Evolutionary conservation across 768 basidiomycete species (phyloP).

Genomic region (Heimioporus sp.): DNA sequence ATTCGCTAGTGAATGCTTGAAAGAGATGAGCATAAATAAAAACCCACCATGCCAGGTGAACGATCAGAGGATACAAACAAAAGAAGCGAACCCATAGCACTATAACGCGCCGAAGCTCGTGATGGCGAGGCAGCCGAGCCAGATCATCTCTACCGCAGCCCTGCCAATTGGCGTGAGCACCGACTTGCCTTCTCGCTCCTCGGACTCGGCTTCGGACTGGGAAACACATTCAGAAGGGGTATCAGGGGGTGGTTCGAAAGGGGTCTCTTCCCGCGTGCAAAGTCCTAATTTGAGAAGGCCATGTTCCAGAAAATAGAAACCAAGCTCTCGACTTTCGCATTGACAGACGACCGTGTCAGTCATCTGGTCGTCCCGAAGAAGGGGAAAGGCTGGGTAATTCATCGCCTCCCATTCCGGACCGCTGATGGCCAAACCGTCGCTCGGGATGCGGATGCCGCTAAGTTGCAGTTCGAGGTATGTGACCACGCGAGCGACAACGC

Average conservation of each 20-base stretch:
- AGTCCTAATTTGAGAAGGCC: conserved; percentile 76
- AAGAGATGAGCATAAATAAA: background rate
- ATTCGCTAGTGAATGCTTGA: conserved; percentile 1
- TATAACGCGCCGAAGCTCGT: conserved; percentile 37
- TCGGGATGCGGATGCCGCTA: conserved; percentile 71
- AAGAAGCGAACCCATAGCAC: background rate
- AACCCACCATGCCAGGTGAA: conserved; percentile 14
- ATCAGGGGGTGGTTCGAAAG: conserved; percentile 8
- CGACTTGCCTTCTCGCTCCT: conserved; percentile 42
- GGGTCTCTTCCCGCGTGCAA: conserved; percentile 35
- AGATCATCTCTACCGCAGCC: conserved; percentile 52
- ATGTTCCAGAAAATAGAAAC: conserved; percentile 79
- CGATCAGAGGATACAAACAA: background rate
- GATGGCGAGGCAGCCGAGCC: conserved; percentile 53
- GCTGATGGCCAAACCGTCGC: conserved; percentile 64
- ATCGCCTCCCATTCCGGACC: conserved; percentile 56
- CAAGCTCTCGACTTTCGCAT: conserved; percentile 59
- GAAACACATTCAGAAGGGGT: conserved; percentile 2
- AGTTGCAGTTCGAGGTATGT: conserved; percentile 69
- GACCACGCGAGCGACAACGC: conserved; percentile 72
- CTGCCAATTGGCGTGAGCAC: conserved; percentile 45
- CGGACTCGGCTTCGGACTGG: conserved; percentile 39
- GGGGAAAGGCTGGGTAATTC: conserved; percentile 27
- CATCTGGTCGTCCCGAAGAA: conserved; percentile 34
- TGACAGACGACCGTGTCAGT: conserved; percentile 52